These are phyloP conservation scores for Penicillium sp. DNA, from an alignment of 2,329 filamentous ascomycete genomes.

Conservation along the genomic window DNA sequence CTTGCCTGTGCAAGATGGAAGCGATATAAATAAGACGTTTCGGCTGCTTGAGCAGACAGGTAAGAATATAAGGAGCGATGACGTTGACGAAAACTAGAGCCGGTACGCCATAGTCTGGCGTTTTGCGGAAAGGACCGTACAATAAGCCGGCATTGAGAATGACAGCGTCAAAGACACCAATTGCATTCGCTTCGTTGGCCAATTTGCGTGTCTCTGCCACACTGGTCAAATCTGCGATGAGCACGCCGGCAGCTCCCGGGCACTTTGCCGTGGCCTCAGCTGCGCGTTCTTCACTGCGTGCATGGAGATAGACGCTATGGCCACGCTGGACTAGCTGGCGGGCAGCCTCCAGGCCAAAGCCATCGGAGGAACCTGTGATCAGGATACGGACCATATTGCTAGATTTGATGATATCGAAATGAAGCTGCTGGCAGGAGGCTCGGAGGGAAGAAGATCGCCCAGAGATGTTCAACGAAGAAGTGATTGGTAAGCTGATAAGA, in stretches of 20 bases:
- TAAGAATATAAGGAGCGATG: constrained; percentile 57
- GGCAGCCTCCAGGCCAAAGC: constrained; percentile 55
- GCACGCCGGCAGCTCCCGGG: constrained; percentile 52
- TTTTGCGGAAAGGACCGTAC: constrained; percentile 41
- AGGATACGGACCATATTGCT: constrained; percentile 47
- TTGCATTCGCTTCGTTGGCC: constrained; percentile 52
- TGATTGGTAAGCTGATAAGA: no score
- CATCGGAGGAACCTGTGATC: constrained; percentile 60
- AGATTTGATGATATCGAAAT: neutral
- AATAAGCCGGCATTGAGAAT: constrained; percentile 60
- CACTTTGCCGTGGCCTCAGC: constrained; percentile 49
- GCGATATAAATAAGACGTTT: constrained; percentile 56
- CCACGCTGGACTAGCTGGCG: constrained; percentile 51
- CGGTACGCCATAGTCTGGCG: constrained; percentile 47
- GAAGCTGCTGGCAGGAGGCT: no score
- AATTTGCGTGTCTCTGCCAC: constrained; percentile 52
- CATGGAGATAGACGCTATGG: constrained; percentile 58
- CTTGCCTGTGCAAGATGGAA: constrained; percentile 52
- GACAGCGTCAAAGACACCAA: constrained; percentile 56
- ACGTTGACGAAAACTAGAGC: constrained; percentile 56
- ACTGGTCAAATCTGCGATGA: constrained; percentile 55
- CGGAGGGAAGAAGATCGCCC: no score
- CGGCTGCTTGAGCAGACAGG: constrained; percentile 51
- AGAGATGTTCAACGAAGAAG: no score
- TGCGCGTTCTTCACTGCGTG: constrained; percentile 55